Percentiles rank a stretch among this genome's conserved stretches.
phyloP scores from a whole-genome alignment of 2,329 filamentous ascomycete species.

The Fusarium piperis region DNA sequence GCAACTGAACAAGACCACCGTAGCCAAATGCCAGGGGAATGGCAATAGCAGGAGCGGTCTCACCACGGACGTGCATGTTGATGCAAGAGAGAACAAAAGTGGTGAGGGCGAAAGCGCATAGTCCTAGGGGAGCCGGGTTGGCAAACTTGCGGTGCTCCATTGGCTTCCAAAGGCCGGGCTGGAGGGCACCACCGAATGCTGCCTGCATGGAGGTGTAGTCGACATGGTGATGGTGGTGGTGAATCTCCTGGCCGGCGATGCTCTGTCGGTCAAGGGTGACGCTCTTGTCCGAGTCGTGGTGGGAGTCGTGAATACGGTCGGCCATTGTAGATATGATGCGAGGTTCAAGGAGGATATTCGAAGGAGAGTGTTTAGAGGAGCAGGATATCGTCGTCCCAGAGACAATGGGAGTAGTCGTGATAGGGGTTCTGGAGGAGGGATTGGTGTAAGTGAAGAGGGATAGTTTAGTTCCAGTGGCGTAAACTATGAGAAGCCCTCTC shows the following conservation, averaged over 20 bases:
- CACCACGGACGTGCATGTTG: constrained; percentile 72
- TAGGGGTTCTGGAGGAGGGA: background rate
- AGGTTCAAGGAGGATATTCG: background rate
- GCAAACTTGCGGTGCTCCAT: constrained; percentile 76
- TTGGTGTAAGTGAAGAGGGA: background rate
- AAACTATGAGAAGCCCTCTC: background rate
- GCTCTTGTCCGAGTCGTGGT: constrained; percentile 40
- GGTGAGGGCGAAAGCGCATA: constrained; percentile 82
- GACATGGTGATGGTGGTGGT: constrained; percentile 41
- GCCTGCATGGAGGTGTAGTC: constrained; percentile 50
- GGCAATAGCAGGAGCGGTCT: constrained; percentile 71
- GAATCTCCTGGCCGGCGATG: constrained; percentile 26
- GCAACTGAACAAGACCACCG: constrained; percentile 77
- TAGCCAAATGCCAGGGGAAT: constrained; percentile 77
- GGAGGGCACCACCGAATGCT: constrained; percentile 75
- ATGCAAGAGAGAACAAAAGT: constrained; percentile 82
- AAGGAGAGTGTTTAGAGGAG: background rate
- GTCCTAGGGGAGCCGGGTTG: constrained; percentile 81
- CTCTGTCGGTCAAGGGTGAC: constrained; percentile 34
- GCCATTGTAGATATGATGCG: constrained; percentile 27
- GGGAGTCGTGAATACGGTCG: constrained; percentile 32
- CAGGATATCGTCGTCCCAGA: background rate
- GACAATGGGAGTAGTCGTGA: background rate
- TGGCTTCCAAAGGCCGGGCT: constrained; percentile 74
- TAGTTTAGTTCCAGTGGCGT: background rate